Evolutionary conservation across 345 rosid genomes (phyloP), one percentile per base, ranked within the genome.

Genomic region (Garcia nutans): DNA sequence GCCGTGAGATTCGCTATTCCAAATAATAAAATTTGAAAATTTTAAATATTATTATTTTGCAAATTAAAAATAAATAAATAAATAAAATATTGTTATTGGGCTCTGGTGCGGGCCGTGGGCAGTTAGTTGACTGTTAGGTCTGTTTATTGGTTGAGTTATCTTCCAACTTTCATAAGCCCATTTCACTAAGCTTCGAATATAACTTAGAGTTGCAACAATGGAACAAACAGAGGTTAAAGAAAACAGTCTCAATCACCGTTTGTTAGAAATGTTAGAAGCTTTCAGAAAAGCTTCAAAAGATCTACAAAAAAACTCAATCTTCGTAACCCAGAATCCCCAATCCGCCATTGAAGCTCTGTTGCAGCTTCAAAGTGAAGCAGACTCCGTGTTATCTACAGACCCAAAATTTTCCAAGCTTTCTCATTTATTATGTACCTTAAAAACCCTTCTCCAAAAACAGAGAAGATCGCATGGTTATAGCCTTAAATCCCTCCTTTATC

Each of bases 271-370:
- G 26, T 81, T 87, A 1, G 74, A 82, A 58, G 47, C 81, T 71
- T 77, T 88, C 19, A 79, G 73, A 73, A 74, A 66, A 68, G 78
- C 85, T 37, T 79, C 85, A 7, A 85, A 72, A 79, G 84, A 82
- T 70, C 84, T 88, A 24, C 89, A 82, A 62, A 76, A 47, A 82
- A 74, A 47, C 24, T 75, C 88, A 61, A 26, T 85, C 68, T 85
- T 84, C 77, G 28, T 82, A 7, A 65, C 74, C 50, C 50, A 76
- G 67, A 31, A 66, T 37, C 70, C 83, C 74, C 77, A 65, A 55
- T 70, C 77, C 37, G 0, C 77, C 71, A 67, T 78, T 22, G 79
- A 77, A 57, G 47, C 73, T 17, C 68, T 89, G 54, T 76, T 80
- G 10, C 70, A 78, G 16, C 86, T 77, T 9, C 84, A 73, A 24